Conservation (phyloP, 2,329 filamentous ascomycete genomes). For the Venturia nashicola region DNA sequence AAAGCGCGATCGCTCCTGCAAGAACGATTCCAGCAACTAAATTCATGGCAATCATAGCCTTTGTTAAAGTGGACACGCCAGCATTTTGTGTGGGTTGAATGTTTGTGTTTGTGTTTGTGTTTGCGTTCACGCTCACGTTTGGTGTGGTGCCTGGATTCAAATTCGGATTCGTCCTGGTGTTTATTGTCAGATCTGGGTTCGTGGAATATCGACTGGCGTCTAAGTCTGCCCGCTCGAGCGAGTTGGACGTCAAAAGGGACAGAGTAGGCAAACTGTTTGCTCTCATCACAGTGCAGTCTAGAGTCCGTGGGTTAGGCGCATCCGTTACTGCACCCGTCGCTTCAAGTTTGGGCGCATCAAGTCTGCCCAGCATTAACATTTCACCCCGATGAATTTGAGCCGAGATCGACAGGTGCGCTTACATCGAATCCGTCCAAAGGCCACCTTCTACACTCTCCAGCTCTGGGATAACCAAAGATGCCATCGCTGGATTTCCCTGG, state of each 20-base stretch:
- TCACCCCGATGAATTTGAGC: background rate
- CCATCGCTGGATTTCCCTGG: background rate
- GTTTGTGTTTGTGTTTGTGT: background rate
- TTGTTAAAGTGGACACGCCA: background rate
- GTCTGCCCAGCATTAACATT: background rate
- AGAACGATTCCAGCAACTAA: background rate
- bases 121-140: background rate
- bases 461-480: background rate
- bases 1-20: background rate
- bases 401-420: background rate
- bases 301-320: background rate
- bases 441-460: background rate
- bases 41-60: background rate
- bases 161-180: background rate
- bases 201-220: background rate
- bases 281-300: background rate
- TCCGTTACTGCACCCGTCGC: background rate
- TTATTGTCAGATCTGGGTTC: background rate
- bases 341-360: background rate
- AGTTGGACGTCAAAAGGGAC: background rate
- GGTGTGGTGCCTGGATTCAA: background rate
- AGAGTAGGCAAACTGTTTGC: background rate
- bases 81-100: too few relatives aligned
- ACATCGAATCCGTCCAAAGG: background rate
- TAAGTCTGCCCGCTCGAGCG: background rate